Base-by-base conservation (phyloP, 2,329 filamentous ascomycete genomes). In the Trichoderma simmonsii region DNA sequence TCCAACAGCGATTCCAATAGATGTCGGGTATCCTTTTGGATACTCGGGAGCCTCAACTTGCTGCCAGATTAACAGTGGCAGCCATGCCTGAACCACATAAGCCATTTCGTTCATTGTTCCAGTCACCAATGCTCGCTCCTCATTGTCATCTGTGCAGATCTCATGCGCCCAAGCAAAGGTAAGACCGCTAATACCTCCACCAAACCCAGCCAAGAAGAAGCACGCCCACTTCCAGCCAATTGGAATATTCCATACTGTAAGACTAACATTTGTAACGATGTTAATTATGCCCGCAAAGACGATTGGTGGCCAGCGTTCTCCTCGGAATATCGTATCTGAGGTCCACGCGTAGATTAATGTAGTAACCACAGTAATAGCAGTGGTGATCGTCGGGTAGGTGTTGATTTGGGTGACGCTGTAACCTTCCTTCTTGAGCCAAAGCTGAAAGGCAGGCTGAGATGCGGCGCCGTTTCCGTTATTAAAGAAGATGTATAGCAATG, bases 101-200 rank as follows among this genome's bases (percentile, higher is more conserved):
- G 90, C 90, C 82, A 92, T 86, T 77, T 91, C 86, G 73, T 92
- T 93, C 89, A 92, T 92, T 18, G 84, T 81, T 0, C 85, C 90
- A 0, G 90, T 86, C 0, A 92, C 89, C 4, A 93, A 81, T 0
- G 91, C 90, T 11, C 90, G 83, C 80, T 92, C 90, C 78, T 93
- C 90, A 70, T 90, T 86, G 73, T 86, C 84, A 12, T 82, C 83
- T 48, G 79, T 80, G 75, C 84, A 86, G 56, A 86, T 85, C 75
- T 86, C 85, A 72, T 86, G 83, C 0, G 84, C 84, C 85, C 85
- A 86, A 0, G 85, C 83, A 71, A 85, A 85, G 0, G 82, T 83
- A 11, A 86, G 76, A 0, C 84, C 85, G 18, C 82, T 83, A 70
- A 86, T 82, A 6, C 84, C 85, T n/a, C 81, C 78, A 3, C 81